phyloP scores from a whole-genome alignment of 352 stramenopile species.

The Phytophthora fragariae region DNA sequence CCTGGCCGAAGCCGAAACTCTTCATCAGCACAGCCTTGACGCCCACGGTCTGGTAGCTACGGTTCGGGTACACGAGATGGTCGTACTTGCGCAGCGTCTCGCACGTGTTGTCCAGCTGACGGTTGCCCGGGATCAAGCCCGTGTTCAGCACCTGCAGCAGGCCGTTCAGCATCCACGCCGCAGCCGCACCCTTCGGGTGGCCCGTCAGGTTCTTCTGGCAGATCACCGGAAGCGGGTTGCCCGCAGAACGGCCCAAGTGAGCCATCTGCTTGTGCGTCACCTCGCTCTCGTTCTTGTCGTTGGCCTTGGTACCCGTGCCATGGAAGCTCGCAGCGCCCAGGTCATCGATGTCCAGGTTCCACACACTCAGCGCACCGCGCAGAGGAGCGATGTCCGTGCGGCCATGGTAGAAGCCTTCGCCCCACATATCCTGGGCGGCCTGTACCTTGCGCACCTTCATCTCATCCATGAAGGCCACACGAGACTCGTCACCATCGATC shows the following conservation, averaged over 20 bases:
- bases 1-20: conserved; percentile 89
- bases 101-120: conserved; percentile 86
- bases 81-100: conserved; percentile 74
- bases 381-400: conserved; percentile 69
- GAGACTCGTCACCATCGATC: conserved; percentile 43
- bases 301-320: conserved; percentile 84
- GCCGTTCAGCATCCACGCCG: conserved; percentile 87
- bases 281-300: conserved; percentile 91
- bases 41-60: conserved; percentile 76
- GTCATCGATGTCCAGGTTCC: conserved; percentile 80
- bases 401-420: conserved; percentile 65
- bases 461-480: conserved; percentile 49
- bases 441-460: conserved; percentile 57
- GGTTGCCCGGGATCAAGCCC: conserved; percentile 81
- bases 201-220: conserved; percentile 88
- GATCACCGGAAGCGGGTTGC: conserved; percentile 80
- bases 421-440: conserved; percentile 66
- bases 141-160: conserved; percentile 83
- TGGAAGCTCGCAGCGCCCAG: conserved; percentile 82
- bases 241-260: conserved; percentile 76
- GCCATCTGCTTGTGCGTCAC: conserved; percentile 87
- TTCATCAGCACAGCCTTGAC: conserved; percentile 86
- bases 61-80: conserved; percentile 85
- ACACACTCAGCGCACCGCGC: conserved; percentile 73
- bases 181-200: conserved; percentile 84